Evolutionary conservation across 2,329 filamentous ascomycete species (phyloP).

Genomic region (Shiraia bambusicola): DNA sequence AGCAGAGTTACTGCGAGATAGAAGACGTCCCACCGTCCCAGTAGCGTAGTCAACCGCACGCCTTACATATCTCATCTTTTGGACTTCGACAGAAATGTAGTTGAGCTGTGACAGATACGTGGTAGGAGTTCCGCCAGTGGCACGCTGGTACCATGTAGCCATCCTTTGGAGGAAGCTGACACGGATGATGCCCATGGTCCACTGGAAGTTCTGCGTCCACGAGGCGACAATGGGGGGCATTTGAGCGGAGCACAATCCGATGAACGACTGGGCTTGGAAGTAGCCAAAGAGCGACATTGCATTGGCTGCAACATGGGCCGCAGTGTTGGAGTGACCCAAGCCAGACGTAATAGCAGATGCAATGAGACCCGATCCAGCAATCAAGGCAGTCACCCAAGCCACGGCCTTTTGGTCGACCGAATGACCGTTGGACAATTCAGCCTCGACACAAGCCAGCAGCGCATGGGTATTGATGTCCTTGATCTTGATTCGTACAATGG

Average conservation of each 20-base stretch:
- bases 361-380: constrained; percentile 79
- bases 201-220: constrained; percentile 98
- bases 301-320: constrained; percentile 90
- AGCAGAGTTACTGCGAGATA: constrained; percentile 52
- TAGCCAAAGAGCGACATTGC: constrained; percentile 92
- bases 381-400: constrained; percentile 85
- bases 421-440: constrained; percentile 84
- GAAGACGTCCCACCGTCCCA: constrained; percentile 33
- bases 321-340: constrained; percentile 88
- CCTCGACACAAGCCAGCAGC: constrained; percentile 82
- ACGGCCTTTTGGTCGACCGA: constrained; percentile 87
- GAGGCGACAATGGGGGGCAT: constrained; percentile 85
- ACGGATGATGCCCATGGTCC: constrained; percentile 94
- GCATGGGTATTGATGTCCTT: constrained; percentile 65
- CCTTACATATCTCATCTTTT: constrained; percentile 67
- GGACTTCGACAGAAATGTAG: constrained; percentile 78
- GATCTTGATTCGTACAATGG: constrained; percentile 78
- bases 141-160: constrained; percentile 92
- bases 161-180: constrained; percentile 85
- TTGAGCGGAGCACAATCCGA: constrained; percentile 78
- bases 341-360: constrained; percentile 88
- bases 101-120: constrained; percentile 73
- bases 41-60: constrained; percentile 29
- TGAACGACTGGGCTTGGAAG: constrained; percentile 90
- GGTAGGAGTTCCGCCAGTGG: constrained; percentile 83